These are phyloP conservation scores for Aspergillus sparsus DNA, from an alignment of 495 filamentous ascomycete genomes.

Conservation along the genomic window DNA sequence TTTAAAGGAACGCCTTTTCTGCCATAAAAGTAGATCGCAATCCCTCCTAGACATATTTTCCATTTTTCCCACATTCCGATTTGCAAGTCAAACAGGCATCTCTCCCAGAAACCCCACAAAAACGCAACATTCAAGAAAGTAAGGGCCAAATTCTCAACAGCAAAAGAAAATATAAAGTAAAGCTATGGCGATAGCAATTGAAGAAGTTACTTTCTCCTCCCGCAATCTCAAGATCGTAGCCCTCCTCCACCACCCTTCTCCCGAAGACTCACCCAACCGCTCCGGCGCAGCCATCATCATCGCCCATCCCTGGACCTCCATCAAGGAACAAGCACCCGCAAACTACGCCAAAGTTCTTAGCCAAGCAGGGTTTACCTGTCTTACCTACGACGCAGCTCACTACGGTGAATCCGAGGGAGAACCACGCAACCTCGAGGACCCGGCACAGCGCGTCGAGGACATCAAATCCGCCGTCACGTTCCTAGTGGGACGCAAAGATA, in stretches of 20 bases:
- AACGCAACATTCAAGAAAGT: too few relatives aligned
- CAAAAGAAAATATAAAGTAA: too few relatives aligned
- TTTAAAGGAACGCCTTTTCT: too few relatives aligned
- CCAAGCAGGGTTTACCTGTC: slow-evolving; percentile 33
- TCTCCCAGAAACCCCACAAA: too few relatives aligned
- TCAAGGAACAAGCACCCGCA: slow-evolving; percentile 44
- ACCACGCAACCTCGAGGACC: slow-evolving; percentile 42
- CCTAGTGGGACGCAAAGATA: slow-evolving; percentile 27
- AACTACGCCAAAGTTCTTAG: slow-evolving; percentile 34
- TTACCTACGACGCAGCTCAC: slow-evolving; percentile 43
- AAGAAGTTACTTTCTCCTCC: background rate
- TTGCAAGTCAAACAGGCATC: too few relatives aligned
- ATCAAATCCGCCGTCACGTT: slow-evolving; percentile 39
- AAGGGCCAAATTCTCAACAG: too few relatives aligned
- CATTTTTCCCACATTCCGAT: too few relatives aligned
- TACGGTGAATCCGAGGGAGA: slow-evolving; percentile 39
- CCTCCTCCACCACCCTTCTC: slow-evolving; percentile 24
- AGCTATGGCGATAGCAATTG: too few relatives aligned
- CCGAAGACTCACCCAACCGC: slow-evolving; percentile 21
- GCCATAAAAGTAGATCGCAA: too few relatives aligned
- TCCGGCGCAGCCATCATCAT: slow-evolving; percentile 36
- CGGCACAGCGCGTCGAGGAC: slow-evolving; percentile 41
- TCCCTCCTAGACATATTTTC: too few relatives aligned
- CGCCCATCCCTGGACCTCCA: slow-evolving; percentile 34
- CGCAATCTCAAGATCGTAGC: background rate